Evolutionary conservation across 225 moss, liverwort and hornwort genomes (phyloP), one percentile per base, ranked within the genome.

Genomic region (Bryoerythrophyllum caledonicum): DNA sequence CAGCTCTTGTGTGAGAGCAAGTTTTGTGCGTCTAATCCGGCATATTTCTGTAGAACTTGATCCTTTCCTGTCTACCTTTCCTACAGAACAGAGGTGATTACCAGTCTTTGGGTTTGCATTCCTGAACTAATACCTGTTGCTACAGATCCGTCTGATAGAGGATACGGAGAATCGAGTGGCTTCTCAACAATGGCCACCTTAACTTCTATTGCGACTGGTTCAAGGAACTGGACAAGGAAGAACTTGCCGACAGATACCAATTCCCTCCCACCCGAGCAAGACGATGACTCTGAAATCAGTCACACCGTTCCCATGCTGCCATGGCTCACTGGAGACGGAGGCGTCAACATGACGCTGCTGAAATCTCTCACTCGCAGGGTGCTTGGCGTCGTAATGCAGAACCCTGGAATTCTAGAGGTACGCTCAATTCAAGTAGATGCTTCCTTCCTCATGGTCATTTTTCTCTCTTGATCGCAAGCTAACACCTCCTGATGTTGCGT

Each of bases 341-440:
- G 67, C 63, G 64, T 84, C 34, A 91, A 94, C 71, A 67, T 77
- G 37, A 65, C 66, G 53, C 80, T 99, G 81, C 69, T 90, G 66
- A 93, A 90, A 72, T 79, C 89, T 54, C 86, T 99, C 56, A 84
- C 91, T 51, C 99, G 99, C 13, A 83, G 93, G 71, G 92, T 99
- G 73, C 84, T 95, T 88, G 93, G 92, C 63, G 88, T 92, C 13
- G 83, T 95, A 28, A 81, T 88, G 69, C 78, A 90, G 5, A 93
- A 93, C 77, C 99, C 95, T 82, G 99, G 99, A 52, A 86, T 95
- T 75, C 70, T 90, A 25, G 93, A 95, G 97, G 97, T 99, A 90
- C 15, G 21, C 34, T 64, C 26, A 67, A 38, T 23, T 5, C 48
- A 38, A 63, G 59, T 24, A 32, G 37, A 30, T 32, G 6, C 57